Base-by-base conservation (phyloP, 495 filamentous ascomycete species). In the Sphaerosporella brunnea region DNA sequence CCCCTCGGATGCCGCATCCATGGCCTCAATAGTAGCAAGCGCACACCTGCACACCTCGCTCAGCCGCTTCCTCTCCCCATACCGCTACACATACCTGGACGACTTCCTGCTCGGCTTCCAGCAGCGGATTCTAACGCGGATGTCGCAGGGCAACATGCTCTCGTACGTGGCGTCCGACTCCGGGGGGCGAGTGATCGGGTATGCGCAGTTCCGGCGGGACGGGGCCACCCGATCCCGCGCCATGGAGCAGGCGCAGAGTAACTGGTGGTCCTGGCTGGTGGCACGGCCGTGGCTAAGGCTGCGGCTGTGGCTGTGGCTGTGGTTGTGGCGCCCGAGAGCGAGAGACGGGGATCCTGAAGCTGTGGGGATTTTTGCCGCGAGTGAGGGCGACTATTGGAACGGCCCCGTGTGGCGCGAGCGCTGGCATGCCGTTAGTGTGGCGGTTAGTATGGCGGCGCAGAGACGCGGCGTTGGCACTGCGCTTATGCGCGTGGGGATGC, bases 351-450 rank as follows among this genome's bases (percentile, higher is more conserved):
- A 43, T 43, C 24, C 2, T 3, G 2, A 24, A 18, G 40, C 40
- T 1, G 21, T 43, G 40, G 20, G 21, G 21, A 2, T 10, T 13
- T 18, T 40, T 2, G 21, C 10, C 2, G 21, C 10, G 2, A 19
- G 21, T 3, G 13, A 21, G 10, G 10, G 10, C 3, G 18, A 43
- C 15, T 48, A 48, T 28, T 48, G 18, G 34, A 4, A 3, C 11
- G 1, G 15, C 4, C 13, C 2, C 4, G 5, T 36, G 43, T 35
- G 13, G 11, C n/a, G 7, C 21, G 34, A 46, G 4, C 23, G 32
- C 2, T 48, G 16, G 32, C 45, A 48, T 39, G 47, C 28, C 11
- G 37, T 44, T 36, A 49, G 37, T 11, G 36, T 50, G 13, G 41
- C 23, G 3, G 48, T 50, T 23, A 18, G 16, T 43, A 24, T 28